Conservation (phyloP, 352 stramenopile genomes). For the Globisporangium okanoganense region DNA sequence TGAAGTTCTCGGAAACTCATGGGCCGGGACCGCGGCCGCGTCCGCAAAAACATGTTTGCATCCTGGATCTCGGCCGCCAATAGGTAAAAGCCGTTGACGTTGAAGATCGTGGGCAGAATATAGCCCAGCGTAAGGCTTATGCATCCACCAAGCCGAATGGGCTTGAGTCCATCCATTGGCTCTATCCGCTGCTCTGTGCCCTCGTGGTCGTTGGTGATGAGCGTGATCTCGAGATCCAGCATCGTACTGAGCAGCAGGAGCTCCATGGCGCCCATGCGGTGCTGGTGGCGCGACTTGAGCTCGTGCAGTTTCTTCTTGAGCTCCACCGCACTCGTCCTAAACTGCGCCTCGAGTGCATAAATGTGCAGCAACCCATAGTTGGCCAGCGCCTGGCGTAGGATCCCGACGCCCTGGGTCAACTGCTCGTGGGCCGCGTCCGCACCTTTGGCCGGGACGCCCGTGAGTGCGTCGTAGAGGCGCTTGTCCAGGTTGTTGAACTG, state of each 20-base stretch:
- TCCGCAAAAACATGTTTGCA: background rate
- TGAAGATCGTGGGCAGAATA: slow-evolving; percentile 63
- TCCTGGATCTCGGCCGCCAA: slow-evolving; percentile 22
- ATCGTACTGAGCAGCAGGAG: slow-evolving; percentile 72
- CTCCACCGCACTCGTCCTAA: slow-evolving; percentile 53
- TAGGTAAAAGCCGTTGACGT: slow-evolving; percentile 68
- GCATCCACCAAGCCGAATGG: slow-evolving; percentile 49
- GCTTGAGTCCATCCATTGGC: slow-evolving; percentile 39
- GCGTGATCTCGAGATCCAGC: slow-evolving; percentile 63
- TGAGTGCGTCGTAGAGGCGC: slow-evolving; percentile 54
- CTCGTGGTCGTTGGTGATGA: slow-evolving; percentile 82
- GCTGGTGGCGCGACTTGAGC: slow-evolving; percentile 57
- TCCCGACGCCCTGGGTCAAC: slow-evolving; percentile 34
- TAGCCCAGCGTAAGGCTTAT: slow-evolving; percentile 67
- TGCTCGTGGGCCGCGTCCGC: slow-evolving; percentile 19
- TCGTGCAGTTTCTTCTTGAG: slow-evolving; percentile 78
- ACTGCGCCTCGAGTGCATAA: slow-evolving; percentile 43
- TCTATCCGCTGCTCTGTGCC: slow-evolving; percentile 59
- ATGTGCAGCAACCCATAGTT: slow-evolving; percentile 74
- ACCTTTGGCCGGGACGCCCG: slow-evolving; percentile 23
- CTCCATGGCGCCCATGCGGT: slow-evolving; percentile 59
- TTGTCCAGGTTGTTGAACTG: slow-evolving; percentile 74
- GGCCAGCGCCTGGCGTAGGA: slow-evolving; percentile 57
- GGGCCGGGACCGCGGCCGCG: background rate
- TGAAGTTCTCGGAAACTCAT: slow-evolving; percentile 2